phyloP scores from a whole-genome alignment of 176 grass and related monocot genomes.

The Oryza punctata region DNA sequence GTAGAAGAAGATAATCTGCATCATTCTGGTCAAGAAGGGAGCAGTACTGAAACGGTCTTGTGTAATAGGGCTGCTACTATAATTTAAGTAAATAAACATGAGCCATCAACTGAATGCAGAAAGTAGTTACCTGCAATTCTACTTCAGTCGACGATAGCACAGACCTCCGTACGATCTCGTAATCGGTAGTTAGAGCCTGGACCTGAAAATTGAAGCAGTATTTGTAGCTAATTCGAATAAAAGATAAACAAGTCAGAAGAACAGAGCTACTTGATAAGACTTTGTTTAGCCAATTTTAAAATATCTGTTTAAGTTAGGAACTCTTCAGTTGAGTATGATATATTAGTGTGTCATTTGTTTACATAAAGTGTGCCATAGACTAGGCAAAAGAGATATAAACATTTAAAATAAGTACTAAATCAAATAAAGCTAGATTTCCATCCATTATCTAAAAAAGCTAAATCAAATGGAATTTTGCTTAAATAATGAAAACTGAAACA shows the following conservation, averaged over 20 bases:
- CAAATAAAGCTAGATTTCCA: no score
- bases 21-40: neutral
- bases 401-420: neutral
- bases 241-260: neutral
- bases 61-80: neutral
- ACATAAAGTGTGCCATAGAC: no score
- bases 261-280: neutral
- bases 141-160: slow-evolving; percentile 38
- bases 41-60: neutral
- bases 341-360: no score
- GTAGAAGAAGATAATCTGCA: neutral
- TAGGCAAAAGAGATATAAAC: no score
- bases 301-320: no score
- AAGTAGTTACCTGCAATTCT: slow-evolving; percentile 54
- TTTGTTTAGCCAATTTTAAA: neutral
- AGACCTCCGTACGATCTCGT: slow-evolving; percentile 39
- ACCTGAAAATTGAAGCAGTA: slow-evolving; percentile 38
- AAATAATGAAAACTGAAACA: neutral
- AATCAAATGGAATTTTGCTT: neutral
- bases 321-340: no score
- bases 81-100: neutral
- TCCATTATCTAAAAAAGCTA: neutral
- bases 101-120: neutral
- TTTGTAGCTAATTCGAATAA: neutral
- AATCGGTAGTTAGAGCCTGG: neutral